phyloP scores from a whole-genome alignment of 1,284 basidiomycete species.

The Volvariella volvacea region DNA sequence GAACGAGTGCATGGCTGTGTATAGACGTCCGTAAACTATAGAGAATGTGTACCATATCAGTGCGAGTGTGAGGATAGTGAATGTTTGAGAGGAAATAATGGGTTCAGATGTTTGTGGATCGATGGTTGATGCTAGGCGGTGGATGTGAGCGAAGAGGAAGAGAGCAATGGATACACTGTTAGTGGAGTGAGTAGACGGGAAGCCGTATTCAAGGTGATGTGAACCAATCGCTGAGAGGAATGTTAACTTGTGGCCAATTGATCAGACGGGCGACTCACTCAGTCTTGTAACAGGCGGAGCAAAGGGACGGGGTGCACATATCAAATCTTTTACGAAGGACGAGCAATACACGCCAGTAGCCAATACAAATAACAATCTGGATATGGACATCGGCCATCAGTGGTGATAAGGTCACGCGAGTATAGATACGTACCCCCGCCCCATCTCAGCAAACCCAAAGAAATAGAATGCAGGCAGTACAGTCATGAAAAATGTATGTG shows the following conservation, averaged over 20 bases:
- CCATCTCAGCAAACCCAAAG: slow-evolving; percentile 72
- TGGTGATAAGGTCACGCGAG: slow-evolving; percentile 1
- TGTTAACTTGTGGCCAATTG: no score
- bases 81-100: slow-evolving; percentile 38
- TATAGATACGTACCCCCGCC: slow-evolving; percentile 58
- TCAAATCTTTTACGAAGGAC: slow-evolving; percentile 84
- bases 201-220: slow-evolving; percentile 88
- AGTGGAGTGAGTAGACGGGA: slow-evolving; percentile 94
- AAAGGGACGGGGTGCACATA: slow-evolving; percentile 89
- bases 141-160: slow-evolving; percentile 58
- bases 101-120: slow-evolving; percentile 11
- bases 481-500: slow-evolving; percentile 94
- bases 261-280: slow-evolving; percentile 38
- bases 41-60: slow-evolving; percentile 65
- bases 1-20: slow-evolving; percentile 89
- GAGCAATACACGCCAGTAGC: slow-evolving; percentile 80
- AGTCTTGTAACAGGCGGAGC: slow-evolving; percentile 87
- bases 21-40: slow-evolving; percentile 85
- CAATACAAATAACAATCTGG: slow-evolving; percentile 65
- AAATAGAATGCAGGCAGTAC: slow-evolving; percentile 84
- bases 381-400: neutral
- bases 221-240: slow-evolving; percentile 62
- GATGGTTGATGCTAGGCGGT: slow-evolving; percentile 34
- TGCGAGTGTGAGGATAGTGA: slow-evolving; percentile 33
- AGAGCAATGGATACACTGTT: slow-evolving; percentile 87